phyloP scores from a whole-genome alignment of 2,329 filamentous ascomycete species.

The Trichophyton benhamiae region DNA sequence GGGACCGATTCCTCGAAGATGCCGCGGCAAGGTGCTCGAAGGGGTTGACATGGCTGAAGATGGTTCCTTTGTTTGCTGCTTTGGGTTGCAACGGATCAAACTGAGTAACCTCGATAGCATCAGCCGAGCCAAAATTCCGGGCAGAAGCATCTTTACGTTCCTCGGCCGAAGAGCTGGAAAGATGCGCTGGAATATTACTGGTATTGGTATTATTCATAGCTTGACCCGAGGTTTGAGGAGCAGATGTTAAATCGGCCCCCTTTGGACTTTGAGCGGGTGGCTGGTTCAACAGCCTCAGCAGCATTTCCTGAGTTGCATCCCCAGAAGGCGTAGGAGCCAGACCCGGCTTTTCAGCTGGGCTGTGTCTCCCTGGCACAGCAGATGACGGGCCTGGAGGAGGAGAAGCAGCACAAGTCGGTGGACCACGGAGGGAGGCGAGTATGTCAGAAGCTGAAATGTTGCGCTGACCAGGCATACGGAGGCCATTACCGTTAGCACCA shows the following conservation, averaged over 20 bases:
- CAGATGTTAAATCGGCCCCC: slow-evolving; percentile 14
- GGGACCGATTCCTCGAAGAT: slow-evolving; percentile 47
- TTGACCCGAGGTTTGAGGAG: slow-evolving; percentile 17
- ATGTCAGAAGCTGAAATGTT: slow-evolving; percentile 45
- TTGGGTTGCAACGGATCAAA: slow-evolving; percentile 31
- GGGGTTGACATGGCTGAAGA: slow-evolving; percentile 61
- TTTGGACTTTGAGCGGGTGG: slow-evolving; percentile 37
- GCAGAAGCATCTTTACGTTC: slow-evolving; percentile 20
- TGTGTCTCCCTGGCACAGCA: slow-evolving; percentile 17
- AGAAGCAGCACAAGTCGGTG: slow-evolving; percentile 24
- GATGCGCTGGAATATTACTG: slow-evolving; percentile 5
- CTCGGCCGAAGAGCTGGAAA: background rate
- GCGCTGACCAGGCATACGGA: slow-evolving; percentile 22
- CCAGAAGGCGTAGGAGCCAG: slow-evolving; percentile 26
- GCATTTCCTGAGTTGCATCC: slow-evolving; percentile 67
- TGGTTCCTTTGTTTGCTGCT: slow-evolving; percentile 29
- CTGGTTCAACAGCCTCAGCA: slow-evolving; percentile 74
- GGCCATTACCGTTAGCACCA: slow-evolving; percentile 3
- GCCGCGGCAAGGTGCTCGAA: slow-evolving; percentile 58
- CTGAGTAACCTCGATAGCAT: slow-evolving; percentile 18
- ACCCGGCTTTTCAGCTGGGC: slow-evolving; percentile 11
- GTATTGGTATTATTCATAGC: slow-evolving; percentile 12
- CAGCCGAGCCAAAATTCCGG: slow-evolving; percentile 21
- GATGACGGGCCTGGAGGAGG: slow-evolving; percentile 13
- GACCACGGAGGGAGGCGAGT: slow-evolving; percentile 44